Conservation (phyloP, 768 basidiomycete species). For the Favolaschia claudopus region DNA sequence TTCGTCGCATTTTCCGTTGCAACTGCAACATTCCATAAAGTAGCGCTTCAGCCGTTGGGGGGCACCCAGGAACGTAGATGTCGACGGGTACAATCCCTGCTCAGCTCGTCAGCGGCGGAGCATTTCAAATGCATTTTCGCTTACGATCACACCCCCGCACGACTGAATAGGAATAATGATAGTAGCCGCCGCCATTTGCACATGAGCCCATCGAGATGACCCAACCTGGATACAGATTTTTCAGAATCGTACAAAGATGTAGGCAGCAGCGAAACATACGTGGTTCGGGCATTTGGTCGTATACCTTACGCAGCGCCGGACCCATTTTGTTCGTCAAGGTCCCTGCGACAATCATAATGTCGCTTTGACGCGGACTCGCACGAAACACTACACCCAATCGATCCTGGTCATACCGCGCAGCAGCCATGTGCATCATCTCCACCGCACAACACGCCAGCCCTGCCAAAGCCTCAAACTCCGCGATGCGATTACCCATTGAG, state of each 20-base stretch:
- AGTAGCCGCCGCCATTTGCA: slow-evolving; percentile 97
- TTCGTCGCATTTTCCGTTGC: slow-evolving; percentile 94
- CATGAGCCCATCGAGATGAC: slow-evolving; percentile 99
- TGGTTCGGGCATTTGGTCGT: slow-evolving; percentile 99
- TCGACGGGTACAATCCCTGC: slow-evolving; percentile 96
- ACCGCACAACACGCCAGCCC: slow-evolving; percentile 99
- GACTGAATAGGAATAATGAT: slow-evolving; percentile 98
- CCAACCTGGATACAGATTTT: slow-evolving; percentile 68
- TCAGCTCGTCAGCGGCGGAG: slow-evolving; percentile 17
- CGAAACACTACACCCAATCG: slow-evolving; percentile 97
- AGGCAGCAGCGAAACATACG: slow-evolving; percentile 54
- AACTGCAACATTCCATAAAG: slow-evolving; percentile 97
- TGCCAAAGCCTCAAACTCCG: slow-evolving; percentile 33
- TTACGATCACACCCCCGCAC: slow-evolving; percentile 96
- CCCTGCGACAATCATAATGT: slow-evolving; percentile 99
- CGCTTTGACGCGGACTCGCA: slow-evolving; percentile 97
- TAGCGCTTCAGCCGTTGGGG: slow-evolving; percentile 94
- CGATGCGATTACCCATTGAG: background rate
- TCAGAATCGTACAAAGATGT: slow-evolving; percentile 8
- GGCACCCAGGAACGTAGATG: slow-evolving; percentile 97
- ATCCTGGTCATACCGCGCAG: slow-evolving; percentile 98
- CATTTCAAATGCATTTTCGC: slow-evolving; percentile 38
- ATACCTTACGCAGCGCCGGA: slow-evolving; percentile 94
- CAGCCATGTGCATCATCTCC: slow-evolving; percentile 99
- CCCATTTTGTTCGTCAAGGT: slow-evolving; percentile 99